Percentiles rank a stretch among this genome's conserved stretches.
Evolutionary conservation across 1,284 basidiomycete genomes (phyloP).

Genomic region (Trichosporon faecale): DNA sequence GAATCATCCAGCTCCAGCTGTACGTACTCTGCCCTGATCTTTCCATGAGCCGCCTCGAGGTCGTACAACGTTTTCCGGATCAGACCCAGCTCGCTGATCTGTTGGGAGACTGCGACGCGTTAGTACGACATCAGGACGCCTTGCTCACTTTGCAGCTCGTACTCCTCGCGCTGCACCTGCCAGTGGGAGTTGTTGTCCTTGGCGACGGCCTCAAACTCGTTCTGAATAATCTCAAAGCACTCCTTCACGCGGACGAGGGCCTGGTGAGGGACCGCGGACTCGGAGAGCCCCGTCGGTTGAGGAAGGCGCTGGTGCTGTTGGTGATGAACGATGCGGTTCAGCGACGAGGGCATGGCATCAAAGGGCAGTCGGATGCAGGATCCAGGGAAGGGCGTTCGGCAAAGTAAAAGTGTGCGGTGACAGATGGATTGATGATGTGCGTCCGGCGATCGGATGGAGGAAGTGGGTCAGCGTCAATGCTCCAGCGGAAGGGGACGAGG

Average conservation of each 20-base stretch:
- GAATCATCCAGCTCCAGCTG: not conserved
- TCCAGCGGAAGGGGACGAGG: not conserved
- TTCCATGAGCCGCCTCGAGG: constrained; percentile 68
- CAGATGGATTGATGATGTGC: not conserved
- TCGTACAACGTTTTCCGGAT: constrained; percentile 73
- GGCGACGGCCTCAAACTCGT: constrained; percentile 77
- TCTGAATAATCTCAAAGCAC: constrained; percentile 74
- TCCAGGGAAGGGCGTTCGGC: not conserved
- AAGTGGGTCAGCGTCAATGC: not conserved
- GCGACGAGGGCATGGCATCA: constrained; percentile 6
- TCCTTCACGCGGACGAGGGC: constrained; percentile 62
- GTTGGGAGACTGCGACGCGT: constrained; percentile 60
- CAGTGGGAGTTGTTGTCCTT: constrained; percentile 67
- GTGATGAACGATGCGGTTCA: not conserved
- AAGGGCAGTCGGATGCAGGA: not conserved
- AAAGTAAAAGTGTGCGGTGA: not conserved
- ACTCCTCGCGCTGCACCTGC: constrained; percentile 80
- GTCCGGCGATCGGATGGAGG: not conserved
- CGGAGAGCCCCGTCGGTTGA: constrained; percentile 32
- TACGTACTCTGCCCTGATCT: constrained; percentile 62
- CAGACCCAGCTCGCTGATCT: constrained; percentile 69
- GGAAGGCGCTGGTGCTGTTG: constrained; percentile 48
- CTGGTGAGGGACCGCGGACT: constrained; percentile 23
- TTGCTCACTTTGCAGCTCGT: constrained; percentile 74
- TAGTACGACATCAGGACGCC: not conserved